phyloP scores from a whole-genome alignment of 2,329 filamentous ascomycete species.

The Calonectria multiphialidica region DNA sequence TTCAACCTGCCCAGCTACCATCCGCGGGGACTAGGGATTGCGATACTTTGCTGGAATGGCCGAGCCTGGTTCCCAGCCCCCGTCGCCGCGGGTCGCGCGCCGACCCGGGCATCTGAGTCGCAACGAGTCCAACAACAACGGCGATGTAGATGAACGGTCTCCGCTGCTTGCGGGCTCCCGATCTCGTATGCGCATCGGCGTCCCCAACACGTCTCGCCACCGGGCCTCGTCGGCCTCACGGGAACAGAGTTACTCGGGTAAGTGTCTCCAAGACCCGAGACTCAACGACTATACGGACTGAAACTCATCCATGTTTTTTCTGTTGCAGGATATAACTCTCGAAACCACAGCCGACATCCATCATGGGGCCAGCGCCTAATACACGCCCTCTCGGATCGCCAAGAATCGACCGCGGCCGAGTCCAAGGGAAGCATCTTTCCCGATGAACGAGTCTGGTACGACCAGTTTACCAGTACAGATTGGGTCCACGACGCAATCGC shows the following conservation, averaged over 20 bases:
- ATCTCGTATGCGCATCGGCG: slow-evolving; percentile 56
- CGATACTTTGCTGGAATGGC: slow-evolving; percentile 42
- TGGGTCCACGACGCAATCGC: slow-evolving; percentile 99
- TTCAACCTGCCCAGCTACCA: background rate
- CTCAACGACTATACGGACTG: background rate
- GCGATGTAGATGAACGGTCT: slow-evolving; percentile 58
- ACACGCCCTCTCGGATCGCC: slow-evolving; percentile 70
- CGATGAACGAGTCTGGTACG: slow-evolving; percentile 96
- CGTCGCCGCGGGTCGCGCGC: slow-evolving; percentile 49
- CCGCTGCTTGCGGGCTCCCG: slow-evolving; percentile 56
- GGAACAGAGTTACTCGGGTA: slow-evolving; percentile 61
- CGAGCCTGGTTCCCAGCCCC: slow-evolving; percentile 47
- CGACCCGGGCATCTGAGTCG: slow-evolving; percentile 43
- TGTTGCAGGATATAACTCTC: slow-evolving; percentile 51
- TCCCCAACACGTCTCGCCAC: slow-evolving; percentile 42
- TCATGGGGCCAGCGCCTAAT: slow-evolving; percentile 73
- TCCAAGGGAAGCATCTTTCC: slow-evolving; percentile 76
- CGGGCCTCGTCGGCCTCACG: slow-evolving; percentile 44
- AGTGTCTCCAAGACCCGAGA: background rate
- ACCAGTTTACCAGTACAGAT: slow-evolving; percentile 97
- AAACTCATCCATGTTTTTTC: slow-evolving; percentile 21
- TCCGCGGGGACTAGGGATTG: background rate
- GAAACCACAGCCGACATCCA: slow-evolving; percentile 68
- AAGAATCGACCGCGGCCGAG: slow-evolving; percentile 67
- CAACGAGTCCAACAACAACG: slow-evolving; percentile 40